These are phyloP conservation scores for Monosporascus sp. DNA, from an alignment of 2,329 filamentous ascomycete species.

Conservation along the genomic window DNA sequence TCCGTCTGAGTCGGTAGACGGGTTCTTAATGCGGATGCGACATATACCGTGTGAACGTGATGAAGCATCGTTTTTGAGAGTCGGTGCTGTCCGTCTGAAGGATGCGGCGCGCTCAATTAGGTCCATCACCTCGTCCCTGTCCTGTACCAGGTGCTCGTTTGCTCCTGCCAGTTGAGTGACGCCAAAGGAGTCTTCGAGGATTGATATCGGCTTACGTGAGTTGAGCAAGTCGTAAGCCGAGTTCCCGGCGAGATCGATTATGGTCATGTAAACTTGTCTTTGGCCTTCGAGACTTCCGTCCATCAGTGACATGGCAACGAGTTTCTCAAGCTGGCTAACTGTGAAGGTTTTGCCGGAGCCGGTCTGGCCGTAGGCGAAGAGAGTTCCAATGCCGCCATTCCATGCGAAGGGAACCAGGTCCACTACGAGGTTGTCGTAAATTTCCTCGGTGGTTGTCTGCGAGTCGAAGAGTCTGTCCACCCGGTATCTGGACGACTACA, in stretches of 20 bases:
- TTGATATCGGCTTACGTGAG: conserved; percentile 32
- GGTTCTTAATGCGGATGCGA: conserved; percentile 37
- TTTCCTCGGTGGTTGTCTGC: conserved; percentile 29
- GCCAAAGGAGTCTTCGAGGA: conserved; percentile 42
- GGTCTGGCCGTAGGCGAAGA: conserved; percentile 45
- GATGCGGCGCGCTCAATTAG: conserved; percentile 32
- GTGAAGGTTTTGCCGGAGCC: conserved; percentile 45
- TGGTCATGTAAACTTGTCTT: conserved; percentile 29
- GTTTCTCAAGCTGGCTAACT: conserved; percentile 34
- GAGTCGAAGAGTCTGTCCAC: conserved; percentile 33
- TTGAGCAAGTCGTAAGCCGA: conserved; percentile 35
- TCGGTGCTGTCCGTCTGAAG: conserved; percentile 37
- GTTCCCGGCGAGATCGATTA: conserved; percentile 36
- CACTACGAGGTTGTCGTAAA: conserved; percentile 36
- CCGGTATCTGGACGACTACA: conserved; percentile 28
- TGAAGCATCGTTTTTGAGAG: conserved; percentile 40
- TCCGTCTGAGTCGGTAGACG: conserved; percentile 28
- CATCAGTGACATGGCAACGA: conserved; percentile 33
- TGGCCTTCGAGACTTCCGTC: conserved; percentile 14
- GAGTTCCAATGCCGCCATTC: conserved; percentile 41
- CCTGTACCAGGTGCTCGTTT: conserved; percentile 30
- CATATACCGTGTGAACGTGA: conserved; percentile 45
- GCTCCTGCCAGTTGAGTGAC: conserved; percentile 39
- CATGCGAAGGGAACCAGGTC: conserved; percentile 40
- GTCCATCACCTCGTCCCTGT: conserved; percentile 22